Conservation (phyloP, 306 rosid genomes). For the Senna tora region DNA sequence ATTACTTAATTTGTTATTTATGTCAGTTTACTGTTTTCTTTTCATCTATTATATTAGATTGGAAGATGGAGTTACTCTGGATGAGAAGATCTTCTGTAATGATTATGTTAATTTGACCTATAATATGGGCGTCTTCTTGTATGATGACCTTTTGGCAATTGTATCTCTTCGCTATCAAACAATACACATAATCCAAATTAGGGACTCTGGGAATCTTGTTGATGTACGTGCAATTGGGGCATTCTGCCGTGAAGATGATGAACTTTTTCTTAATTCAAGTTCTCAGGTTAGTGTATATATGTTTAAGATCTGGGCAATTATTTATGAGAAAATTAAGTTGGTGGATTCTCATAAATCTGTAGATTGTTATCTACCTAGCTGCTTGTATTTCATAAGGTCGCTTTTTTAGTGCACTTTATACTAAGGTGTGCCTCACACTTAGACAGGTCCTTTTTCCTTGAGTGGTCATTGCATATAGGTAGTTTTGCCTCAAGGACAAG, state of each 20-base stretch:
- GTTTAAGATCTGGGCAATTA: conserved; percentile 27
- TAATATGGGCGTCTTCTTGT: conserved; percentile 92
- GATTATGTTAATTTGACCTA: conserved; percentile 86
- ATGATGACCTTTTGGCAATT: conserved; percentile 93
- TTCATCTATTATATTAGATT: conserved; percentile 55
- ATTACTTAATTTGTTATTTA: conserved; percentile 8
- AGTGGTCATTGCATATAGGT: no score
- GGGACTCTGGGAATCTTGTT: conserved; percentile 87
- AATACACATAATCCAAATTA: conserved; percentile 86
- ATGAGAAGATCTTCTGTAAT: conserved; percentile 75
- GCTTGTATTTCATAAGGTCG: no score
- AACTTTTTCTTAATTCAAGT: conserved; percentile 84
- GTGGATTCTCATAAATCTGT: no score
- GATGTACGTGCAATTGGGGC: conserved; percentile 82
- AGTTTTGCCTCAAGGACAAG: no score
- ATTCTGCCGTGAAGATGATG: conserved; percentile 93
- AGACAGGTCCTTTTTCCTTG: no score
- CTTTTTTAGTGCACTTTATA: no score
- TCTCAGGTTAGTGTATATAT: conserved; percentile 55
- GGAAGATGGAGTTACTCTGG: conserved; percentile 86
- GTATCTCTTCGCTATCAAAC: conserved; percentile 93
- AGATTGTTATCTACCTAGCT: no score
- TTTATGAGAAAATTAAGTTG: no score
- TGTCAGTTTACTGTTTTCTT: neutral
- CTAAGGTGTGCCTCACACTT: no score